phyloP scores from a whole-genome alignment of 176 grass and related monocot genomes.

The Tuctoria greenei region DNA sequence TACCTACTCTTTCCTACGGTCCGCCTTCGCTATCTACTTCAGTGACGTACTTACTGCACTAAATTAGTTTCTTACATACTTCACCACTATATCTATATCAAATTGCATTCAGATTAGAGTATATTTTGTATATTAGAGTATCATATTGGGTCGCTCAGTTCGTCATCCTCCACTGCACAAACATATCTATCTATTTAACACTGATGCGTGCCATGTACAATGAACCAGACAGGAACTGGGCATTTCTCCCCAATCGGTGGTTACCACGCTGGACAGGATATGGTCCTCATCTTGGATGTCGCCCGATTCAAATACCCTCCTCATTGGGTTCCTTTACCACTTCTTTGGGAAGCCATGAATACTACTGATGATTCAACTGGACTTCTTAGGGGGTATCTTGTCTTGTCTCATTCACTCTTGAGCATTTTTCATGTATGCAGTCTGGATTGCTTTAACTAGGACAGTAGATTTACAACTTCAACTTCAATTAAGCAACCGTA shows the following conservation, averaged over 20 bases:
- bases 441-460: neutral
- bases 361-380: slow-evolving; percentile 77
- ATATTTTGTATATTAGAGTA: neutral
- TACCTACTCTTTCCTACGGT: neutral
- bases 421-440: neutral
- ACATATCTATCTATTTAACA: neutral
- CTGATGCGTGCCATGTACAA: neutral
- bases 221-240: slow-evolving; percentile 73
- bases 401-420: neutral
- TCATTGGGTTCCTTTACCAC: slow-evolving; percentile 81
- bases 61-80: neutral
- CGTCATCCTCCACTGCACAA: neutral
- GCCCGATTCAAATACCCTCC: slow-evolving; percentile 95
- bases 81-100: neutral
- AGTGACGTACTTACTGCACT: neutral
- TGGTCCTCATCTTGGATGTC: slow-evolving; percentile 88
- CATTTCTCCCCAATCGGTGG: slow-evolving; percentile 98
- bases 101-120: neutral
- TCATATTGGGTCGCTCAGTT: neutral
- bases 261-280: slow-evolving; percentile 70
- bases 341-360: slow-evolving; percentile 95
- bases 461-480: neutral
- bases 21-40: neutral
- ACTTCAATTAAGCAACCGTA: neutral
- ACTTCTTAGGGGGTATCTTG: slow-evolving; percentile 55